Conservation (phyloP, 1,284 basidiomycete genomes). For the Polyporus tsugae region DNA sequence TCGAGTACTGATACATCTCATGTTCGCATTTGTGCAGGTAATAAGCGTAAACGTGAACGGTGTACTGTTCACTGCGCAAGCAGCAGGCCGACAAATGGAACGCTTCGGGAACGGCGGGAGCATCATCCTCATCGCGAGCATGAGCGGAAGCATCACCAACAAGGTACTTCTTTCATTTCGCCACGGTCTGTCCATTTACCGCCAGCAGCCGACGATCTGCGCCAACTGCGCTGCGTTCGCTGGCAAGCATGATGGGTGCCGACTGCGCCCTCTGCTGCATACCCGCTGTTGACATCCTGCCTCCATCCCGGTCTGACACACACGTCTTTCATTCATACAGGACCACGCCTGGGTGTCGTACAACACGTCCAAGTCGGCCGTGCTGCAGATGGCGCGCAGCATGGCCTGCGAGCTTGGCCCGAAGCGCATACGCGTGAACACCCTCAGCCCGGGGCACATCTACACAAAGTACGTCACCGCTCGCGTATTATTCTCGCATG, state of each 20-base stretch:
- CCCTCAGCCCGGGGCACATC: slow-evolving; percentile 81
- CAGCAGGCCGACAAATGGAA: slow-evolving; percentile 79
- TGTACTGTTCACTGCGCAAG: slow-evolving; percentile 81
- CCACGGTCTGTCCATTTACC: not conserved
- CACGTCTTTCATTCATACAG: slow-evolving; percentile 42
- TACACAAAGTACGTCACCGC: slow-evolving; percentile 67
- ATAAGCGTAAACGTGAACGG: slow-evolving; percentile 81
- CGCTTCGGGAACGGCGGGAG: slow-evolving; percentile 78
- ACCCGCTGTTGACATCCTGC: slow-evolving; percentile 8
- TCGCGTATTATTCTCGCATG: slow-evolving; percentile 4
- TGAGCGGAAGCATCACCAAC: slow-evolving; percentile 89
- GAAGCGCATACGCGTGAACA: slow-evolving; percentile 77
- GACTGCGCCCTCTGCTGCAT: slow-evolving; percentile 8
- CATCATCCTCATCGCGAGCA: slow-evolving; percentile 86
- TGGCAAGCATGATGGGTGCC: not conserved
- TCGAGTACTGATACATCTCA: slow-evolving; percentile 9
- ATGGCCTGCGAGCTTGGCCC: slow-evolving; percentile 85
- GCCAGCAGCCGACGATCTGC: slow-evolving; percentile 5
- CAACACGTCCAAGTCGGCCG: slow-evolving; percentile 84
- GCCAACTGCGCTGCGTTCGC: not conserved
- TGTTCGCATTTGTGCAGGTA: slow-evolving; percentile 51
- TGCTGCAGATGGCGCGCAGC: slow-evolving; percentile 84
- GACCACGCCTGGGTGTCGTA: slow-evolving; percentile 82
- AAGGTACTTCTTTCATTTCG: slow-evolving; percentile 52
- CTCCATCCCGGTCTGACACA: not conserved